Conservation (phyloP, 768 basidiomycete species). For the Hypsizygus marmoreus region DNA sequence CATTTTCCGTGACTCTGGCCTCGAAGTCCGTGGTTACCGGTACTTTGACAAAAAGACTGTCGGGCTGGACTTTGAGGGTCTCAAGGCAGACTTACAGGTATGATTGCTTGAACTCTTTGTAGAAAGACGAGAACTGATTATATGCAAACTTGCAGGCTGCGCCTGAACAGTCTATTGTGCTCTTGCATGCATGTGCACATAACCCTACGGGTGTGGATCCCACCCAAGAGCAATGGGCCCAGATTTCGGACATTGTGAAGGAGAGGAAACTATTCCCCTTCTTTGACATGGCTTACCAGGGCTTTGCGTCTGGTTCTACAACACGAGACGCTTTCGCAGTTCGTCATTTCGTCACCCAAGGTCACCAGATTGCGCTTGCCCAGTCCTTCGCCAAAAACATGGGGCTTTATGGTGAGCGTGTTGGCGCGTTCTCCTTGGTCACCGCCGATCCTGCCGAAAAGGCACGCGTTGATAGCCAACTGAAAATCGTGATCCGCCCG, state of each 20-base stretch:
- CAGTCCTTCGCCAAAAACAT: conserved; percentile 99
- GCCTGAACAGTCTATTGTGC: conserved; percentile 79
- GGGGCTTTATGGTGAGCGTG: conserved; percentile 98
- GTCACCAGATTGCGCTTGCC: conserved; percentile 87
- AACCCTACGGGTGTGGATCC: conserved; percentile 99
- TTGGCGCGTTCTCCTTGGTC: conserved; percentile 92
- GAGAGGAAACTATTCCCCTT: conserved; percentile 94
- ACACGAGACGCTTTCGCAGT: conserved; percentile 92
- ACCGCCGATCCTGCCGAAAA: conserved; percentile 72
- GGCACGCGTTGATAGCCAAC: conserved; percentile 87
- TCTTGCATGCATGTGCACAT: conserved; percentile 97
- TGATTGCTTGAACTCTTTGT: conserved; percentile 17
- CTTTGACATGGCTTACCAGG: conserved; percentile 99
- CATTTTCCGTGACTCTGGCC: conserved; percentile 90
- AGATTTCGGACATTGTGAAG: conserved; percentile 84
- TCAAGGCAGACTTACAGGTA: conserved; percentile 86
- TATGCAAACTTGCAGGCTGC: conserved; percentile 47
- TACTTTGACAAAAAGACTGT: conserved; percentile 95
- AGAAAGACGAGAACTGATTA: background rate
- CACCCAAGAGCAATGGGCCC: conserved; percentile 88
- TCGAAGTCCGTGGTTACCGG: conserved; percentile 89
- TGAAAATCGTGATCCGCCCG: conserved; percentile 93
- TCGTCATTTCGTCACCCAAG: conserved; percentile 88
- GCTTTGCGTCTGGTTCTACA: conserved; percentile 94
- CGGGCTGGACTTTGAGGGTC: conserved; percentile 88